These are phyloP conservation scores for Diophrys appendiculata DNA, from an alignment of 73 alveolate genomes.

Conservation along the genomic window DNA sequence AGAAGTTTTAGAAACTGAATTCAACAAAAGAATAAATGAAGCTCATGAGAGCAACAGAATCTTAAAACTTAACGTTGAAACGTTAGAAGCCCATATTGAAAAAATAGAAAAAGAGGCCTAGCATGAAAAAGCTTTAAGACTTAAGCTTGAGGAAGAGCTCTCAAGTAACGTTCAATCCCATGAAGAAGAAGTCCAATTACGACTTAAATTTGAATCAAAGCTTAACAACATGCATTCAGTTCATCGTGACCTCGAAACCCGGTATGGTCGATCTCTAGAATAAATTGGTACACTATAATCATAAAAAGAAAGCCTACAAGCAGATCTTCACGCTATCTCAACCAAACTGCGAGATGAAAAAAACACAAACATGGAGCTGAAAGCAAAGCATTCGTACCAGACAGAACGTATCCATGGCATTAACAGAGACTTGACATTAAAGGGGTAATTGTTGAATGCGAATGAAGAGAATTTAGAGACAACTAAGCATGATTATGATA, in stretches of 20 bases:
- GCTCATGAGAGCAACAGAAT: constrained; percentile 13
- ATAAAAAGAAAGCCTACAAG: constrained; percentile 9
- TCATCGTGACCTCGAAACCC: constrained; percentile 59
- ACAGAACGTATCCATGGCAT: constrained; percentile 26
- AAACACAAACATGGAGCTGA: constrained; percentile 33
- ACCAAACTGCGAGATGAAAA: constrained; percentile 36
- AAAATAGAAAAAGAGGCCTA: constrained; percentile 38
- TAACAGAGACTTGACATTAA: constrained; percentile 24
- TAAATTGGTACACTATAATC: constrained; percentile 19
- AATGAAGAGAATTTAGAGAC: constrained; percentile 12
- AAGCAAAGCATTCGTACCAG: constrained; percentile 17
- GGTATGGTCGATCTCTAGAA: constrained; percentile 37
- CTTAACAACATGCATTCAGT: constrained; percentile 69
- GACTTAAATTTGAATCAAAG: constrained; percentile 66
- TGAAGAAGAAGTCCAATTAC: constrained; percentile 73
- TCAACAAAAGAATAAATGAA: constrained; percentile 37
- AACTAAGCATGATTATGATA: constrained; percentile 38
- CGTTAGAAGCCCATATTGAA: constrained; percentile 33
- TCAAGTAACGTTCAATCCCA: constrained; percentile 53
- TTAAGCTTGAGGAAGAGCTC: constrained; percentile 52
- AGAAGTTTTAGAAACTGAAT: constrained; percentile 40
- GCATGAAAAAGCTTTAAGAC: constrained; percentile 19
- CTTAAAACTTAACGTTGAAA: constrained; percentile 24
- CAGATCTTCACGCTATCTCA: constrained; percentile 5
- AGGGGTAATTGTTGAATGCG: constrained; percentile 23